phyloP scores from a whole-genome alignment of 352 stramenopile species.

The Phytopythium litorale region DNA sequence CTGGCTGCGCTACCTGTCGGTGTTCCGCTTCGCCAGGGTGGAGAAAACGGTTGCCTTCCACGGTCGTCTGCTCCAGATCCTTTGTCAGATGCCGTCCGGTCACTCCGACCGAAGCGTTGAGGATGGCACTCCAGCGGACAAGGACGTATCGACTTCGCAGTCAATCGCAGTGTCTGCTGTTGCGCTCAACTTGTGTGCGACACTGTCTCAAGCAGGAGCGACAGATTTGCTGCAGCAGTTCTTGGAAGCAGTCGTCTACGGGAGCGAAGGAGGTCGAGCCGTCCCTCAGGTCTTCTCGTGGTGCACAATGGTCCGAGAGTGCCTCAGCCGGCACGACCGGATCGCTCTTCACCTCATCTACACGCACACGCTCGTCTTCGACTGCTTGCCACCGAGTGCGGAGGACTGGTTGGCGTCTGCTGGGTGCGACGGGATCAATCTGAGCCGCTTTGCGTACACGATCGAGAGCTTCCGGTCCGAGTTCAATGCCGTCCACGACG shows the following conservation, averaged over 20 bases:
- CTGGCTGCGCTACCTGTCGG: conserved; percentile 39
- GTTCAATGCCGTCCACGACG: not conserved
- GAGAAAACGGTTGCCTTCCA: conserved; percentile 23
- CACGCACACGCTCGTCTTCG: not conserved
- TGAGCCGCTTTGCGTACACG: conserved; percentile 3
- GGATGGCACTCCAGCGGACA: not conserved
- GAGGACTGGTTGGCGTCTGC: conserved; percentile 4
- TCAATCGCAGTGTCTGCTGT: conserved; percentile 26
- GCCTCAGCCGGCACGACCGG: not conserved
- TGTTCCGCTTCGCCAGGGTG: conserved; percentile 33
- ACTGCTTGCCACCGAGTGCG: not conserved
- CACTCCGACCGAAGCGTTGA: not conserved
- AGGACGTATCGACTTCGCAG: not conserved
- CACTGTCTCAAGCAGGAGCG: conserved; percentile 25
- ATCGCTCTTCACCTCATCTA: conserved; percentile 4
- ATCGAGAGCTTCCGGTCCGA: conserved; percentile 8
- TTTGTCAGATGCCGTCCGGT: not conserved
- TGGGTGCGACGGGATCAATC: not conserved
- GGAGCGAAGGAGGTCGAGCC: not conserved
- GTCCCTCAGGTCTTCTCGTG: not conserved
- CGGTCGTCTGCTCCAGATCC: conserved; percentile 29
- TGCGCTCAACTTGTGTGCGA: conserved; percentile 29
- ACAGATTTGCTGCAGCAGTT: conserved; percentile 4
- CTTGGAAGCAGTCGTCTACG: conserved; percentile 3
- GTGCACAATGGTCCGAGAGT: not conserved